Evolutionary conservation across 2,329 filamentous ascomycete genomes (phyloP), one percentile per base, ranked within the genome.

Genomic region (Stenocarpella maydis): DNA sequence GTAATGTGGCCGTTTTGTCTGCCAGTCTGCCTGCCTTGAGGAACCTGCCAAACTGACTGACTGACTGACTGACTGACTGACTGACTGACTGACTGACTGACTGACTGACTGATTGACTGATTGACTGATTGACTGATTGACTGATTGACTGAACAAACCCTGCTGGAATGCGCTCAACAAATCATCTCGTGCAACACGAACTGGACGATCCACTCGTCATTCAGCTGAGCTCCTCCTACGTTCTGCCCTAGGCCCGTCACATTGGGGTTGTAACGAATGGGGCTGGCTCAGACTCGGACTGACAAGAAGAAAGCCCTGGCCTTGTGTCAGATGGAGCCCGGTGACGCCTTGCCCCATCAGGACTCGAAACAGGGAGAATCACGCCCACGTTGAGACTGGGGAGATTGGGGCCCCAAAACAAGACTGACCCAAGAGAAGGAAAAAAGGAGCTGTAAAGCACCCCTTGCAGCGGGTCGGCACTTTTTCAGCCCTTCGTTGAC

Each of bases 401-500:
- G 34, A 61, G 26, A 58, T 60, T 67, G 52, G 65, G n/a, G 65
- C 65, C 65, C 54, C 65, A 45, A 58, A 39, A 37, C 34, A 37
- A n/a, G n/a, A n/a, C n/a, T n/a, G n/a, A n/a, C n/a, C n/a, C n/a
- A n/a, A n/a, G 31, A 37, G 12, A 37, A 37, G 12, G 6, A 37
- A 37, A 37, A 37, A 12, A 12, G 34, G 9, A 43, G 43, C 52
- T 58, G 65, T 41, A 49, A 55, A 52, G 65, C 43, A 39, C 45
- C 24, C 65, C 65, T 58, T 67, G 65, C 65, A 49, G 41, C 49
- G 41, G 12, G 58, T 63, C 43, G 58, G 58, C 31, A 67, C 37
- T 49, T 58, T 55, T 31, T 67, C 65, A 67, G 65, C 65, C 65
- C 54, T 58, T 39, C 43, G 43, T 28, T 49, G 53, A 58, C 64